Evolutionary conservation across 202 grass and related monocot genomes (phyloP), one percentile per base, ranked within the genome.

Genomic region (Carex arenaria): DNA sequence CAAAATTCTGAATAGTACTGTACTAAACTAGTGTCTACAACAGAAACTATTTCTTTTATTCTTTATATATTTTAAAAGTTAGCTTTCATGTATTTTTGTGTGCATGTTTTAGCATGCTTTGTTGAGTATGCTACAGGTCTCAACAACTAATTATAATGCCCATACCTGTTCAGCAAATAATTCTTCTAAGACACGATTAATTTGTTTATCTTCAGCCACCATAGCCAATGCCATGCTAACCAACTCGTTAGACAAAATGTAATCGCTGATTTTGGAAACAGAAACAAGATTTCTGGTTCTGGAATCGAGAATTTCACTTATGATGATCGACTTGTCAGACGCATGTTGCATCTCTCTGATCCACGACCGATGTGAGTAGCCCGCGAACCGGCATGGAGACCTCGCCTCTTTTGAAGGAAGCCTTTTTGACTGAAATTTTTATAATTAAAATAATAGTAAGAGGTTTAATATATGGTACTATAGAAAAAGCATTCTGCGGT

Each of bases 171-270:
- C 91, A 22, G 95, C 93, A 74, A 98, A 98, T 62, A 95, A 92
- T 70, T 98, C 95, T 80, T 95, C 95, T 17, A 98, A 89, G 68
- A 98, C 95, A 64, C 89, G 87, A 71, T 98, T 98, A 78, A 95
- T 98, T 87, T 98, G 95, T 85, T 95, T 93, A 85, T 98, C 95
- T 87, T 98, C 95, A 22, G 93, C 95, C 73, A 98, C 95, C 95
- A 98, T 98, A 86, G 93, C 93, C 83, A 98, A 79, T 59, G 95
- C 95, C 95, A 98, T 98, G 72, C 95, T 98, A 62, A 98, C 95
- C 65, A 98, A 88, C 69, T 98, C 95, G 86, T 95, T 98, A 56
- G 95, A 98, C 56, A 95, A 77, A 72, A 98, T 88, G 42, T 98
- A 98, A 56, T 98, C 93, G 1, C 95, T 98, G 87, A 98, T 98